Conservation (phyloP, 768 basidiomycete species). For the Lactarius sp. region DNA sequence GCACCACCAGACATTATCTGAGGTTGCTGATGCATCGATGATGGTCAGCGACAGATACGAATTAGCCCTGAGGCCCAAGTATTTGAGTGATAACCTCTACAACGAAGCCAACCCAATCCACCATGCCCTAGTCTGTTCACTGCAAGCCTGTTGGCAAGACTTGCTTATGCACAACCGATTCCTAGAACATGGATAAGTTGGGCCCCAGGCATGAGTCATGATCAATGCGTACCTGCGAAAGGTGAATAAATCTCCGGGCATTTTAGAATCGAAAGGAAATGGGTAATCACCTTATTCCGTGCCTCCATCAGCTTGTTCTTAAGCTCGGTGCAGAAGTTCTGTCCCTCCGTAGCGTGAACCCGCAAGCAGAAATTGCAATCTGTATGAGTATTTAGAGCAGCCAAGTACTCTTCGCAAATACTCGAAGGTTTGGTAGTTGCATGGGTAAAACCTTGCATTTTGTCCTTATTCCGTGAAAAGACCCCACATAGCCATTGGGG, state of each 20-base stretch:
- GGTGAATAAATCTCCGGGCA: neutral
- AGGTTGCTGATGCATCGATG: too few species aligned
- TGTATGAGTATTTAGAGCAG: neutral
- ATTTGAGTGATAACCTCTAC: too few species aligned
- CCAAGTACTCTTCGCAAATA: neutral
- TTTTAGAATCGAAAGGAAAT: too few species aligned
- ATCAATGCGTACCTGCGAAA: neutral
- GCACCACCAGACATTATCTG: too few species aligned
- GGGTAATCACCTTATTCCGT: neutral
- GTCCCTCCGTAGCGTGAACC: neutral
- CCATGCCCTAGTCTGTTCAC: too few species aligned
- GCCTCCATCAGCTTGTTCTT: neutral
- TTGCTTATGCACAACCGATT: neutral
- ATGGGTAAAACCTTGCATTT: neutral
- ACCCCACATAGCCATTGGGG: neutral
- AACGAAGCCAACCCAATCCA: neutral
- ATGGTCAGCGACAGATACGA: neutral
- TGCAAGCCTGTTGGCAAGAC: too few species aligned
- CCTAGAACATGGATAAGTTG: neutral
- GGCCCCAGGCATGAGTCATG: too few species aligned
- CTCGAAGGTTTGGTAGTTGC: neutral
- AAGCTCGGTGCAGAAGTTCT: neutral
- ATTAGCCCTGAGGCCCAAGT: neutral
- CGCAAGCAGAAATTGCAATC: neutral
- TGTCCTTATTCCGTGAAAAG: neutral